These are phyloP conservation scores for Suillus occidentalis DNA, from an alignment of 768 basidiomycete species.

Conservation along the genomic window DNA sequence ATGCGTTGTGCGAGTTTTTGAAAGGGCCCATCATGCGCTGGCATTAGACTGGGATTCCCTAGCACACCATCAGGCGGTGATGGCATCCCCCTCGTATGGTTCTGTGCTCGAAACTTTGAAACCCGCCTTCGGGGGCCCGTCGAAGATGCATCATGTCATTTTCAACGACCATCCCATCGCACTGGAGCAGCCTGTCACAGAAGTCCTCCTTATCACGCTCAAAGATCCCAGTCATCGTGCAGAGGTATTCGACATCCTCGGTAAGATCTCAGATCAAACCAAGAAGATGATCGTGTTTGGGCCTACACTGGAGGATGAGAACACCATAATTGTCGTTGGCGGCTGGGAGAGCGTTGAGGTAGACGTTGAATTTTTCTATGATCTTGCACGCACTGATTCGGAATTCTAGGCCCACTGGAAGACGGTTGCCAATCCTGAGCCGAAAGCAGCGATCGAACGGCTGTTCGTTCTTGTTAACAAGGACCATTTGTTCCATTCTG, in stretches of 20 bases:
- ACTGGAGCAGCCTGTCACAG: slow-evolving; percentile 25
- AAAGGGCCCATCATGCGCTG: not conserved
- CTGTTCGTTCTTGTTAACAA: slow-evolving; percentile 16
- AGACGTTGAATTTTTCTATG: not conserved
- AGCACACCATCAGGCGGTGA: slow-evolving; percentile 21
- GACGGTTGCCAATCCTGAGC: slow-evolving; percentile 5
- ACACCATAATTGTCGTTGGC: slow-evolving; percentile 17
- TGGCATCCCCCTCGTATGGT: slow-evolving; percentile 5
- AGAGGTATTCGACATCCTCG: slow-evolving; percentile 12
- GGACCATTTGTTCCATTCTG: slow-evolving; percentile 17
- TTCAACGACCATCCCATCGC: slow-evolving; percentile 18
- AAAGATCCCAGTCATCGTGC: slow-evolving; percentile 26
- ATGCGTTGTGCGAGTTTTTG: not conserved
- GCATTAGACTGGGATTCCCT: slow-evolving; percentile 27
- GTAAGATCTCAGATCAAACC: slow-evolving; percentile 14
- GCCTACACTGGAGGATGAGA: slow-evolving; percentile 20
- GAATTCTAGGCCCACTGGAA: slow-evolving; percentile 19
- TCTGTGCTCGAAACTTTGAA: slow-evolving; percentile 8
- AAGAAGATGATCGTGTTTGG: slow-evolving; percentile 21
- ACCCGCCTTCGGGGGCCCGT: slow-evolving; percentile 7
- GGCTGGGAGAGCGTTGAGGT: slow-evolving; percentile 30
- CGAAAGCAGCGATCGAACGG: slow-evolving; percentile 3
- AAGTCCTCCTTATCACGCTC: slow-evolving; percentile 18
- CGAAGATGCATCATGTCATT: slow-evolving; percentile 22
- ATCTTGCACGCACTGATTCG: not conserved